These are phyloP conservation scores for Pyrenophora seminiperda DNA, from an alignment of 2,329 filamentous ascomycete genomes.

Conservation along the genomic window DNA sequence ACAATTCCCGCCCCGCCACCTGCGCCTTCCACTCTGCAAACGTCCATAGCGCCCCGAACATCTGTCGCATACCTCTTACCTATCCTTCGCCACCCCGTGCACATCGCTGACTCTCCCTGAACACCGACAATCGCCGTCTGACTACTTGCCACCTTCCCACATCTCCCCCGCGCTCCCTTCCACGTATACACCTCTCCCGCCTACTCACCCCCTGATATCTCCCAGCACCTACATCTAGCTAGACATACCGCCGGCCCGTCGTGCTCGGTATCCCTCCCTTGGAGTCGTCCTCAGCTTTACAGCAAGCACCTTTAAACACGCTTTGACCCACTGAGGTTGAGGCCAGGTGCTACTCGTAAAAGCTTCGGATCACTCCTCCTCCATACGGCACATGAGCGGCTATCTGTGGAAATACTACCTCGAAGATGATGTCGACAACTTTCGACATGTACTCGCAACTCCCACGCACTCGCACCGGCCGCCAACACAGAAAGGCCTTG, in stretches of 20 bases:
- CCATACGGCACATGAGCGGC: constrained; percentile 78
- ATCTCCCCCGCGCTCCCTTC: constrained; percentile 5
- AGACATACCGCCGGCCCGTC: constrained; percentile 29
- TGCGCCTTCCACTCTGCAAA: constrained; percentile 9
- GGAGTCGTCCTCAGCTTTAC: constrained; percentile 57
- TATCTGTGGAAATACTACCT: constrained; percentile 95
- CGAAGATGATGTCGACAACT: constrained; percentile 96
- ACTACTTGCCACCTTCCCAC: constrained; percentile 21
- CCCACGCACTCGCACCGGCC: constrained; percentile 64
- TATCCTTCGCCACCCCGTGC: background rate
- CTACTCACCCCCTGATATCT: background rate
- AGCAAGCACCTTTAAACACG: constrained; percentile 79
- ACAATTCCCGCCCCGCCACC: constrained; percentile 16
- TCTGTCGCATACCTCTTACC: constrained; percentile 2
- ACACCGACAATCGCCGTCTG: constrained; percentile 6
- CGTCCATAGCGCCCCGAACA: constrained; percentile 3
- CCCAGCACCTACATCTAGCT: constrained; percentile 16
- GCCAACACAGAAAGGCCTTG: constrained; percentile 58
- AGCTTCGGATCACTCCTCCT: constrained; percentile 53
- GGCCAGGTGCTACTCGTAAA: constrained; percentile 78
- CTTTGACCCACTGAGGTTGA: constrained; percentile 85
- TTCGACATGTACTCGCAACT: constrained; percentile 84
- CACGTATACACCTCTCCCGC: background rate
- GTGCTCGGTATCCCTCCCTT: constrained; percentile 27
- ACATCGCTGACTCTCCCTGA: background rate